Percentiles rank a stretch among this genome's conserved stretches.
These are phyloP conservation scores for Trichoderma koningii DNA, from an alignment of 2,329 filamentous ascomycete species.

Conservation along the genomic window DNA sequence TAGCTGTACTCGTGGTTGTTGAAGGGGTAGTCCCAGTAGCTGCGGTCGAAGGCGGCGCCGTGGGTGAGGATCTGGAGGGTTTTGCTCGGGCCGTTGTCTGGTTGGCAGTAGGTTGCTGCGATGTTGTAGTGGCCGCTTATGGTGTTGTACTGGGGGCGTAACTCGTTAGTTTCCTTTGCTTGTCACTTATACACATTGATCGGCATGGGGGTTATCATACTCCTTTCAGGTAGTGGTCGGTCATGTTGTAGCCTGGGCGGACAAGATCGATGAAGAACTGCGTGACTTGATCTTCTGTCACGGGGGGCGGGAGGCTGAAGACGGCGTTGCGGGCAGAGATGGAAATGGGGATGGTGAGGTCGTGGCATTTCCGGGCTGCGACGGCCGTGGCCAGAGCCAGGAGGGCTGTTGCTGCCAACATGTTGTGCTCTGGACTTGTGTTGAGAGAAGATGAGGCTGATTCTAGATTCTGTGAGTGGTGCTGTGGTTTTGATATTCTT, in stretches of 20 bases:
- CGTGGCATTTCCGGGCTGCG: conserved; percentile 44
- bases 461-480: not conserved
- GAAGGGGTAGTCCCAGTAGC: conserved; percentile 63
- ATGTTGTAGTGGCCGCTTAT: conserved; percentile 58
- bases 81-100: conserved; percentile 47
- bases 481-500: not conserved
- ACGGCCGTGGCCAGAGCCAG: conserved; percentile 34
- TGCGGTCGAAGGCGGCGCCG: conserved; percentile 46
- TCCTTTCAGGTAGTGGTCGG: conserved; percentile 47
- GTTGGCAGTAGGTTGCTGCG: conserved; percentile 62
- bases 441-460: not conserved
- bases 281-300: conserved; percentile 58
- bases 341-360: conserved; percentile 58
- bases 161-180: not conserved
- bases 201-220: conserved; percentile 36
- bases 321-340: conserved; percentile 56
- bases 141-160: conserved; percentile 46
- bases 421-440: not conserved
- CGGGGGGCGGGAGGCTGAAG: conserved; percentile 53
- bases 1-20: conserved; percentile 65
- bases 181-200: no score
- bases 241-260: conserved; percentile 54
- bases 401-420: conserved; percentile 18
- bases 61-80: conserved; percentile 47
- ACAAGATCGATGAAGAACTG: conserved; percentile 56